Percentiles rank a stretch among this genome's conserved stretches.
Evolutionary conservation across 225 moss, liverwort and hornwort genomes (phyloP).

Genomic region (Pseudisothecium myosuroides): DNA sequence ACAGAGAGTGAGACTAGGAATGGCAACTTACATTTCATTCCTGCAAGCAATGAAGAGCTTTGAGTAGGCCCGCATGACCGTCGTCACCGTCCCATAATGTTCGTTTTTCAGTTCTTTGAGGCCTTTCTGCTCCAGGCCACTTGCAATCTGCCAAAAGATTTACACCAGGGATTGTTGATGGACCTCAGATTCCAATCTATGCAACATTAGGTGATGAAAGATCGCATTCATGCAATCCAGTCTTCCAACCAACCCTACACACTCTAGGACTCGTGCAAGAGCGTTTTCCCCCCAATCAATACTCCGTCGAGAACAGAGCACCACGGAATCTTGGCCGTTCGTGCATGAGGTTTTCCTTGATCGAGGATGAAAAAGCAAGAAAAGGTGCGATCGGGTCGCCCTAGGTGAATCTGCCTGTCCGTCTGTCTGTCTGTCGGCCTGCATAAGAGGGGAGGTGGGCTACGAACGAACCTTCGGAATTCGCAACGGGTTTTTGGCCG

Average conservation of each 20-base stretch:
- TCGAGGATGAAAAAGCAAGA: not conserved
- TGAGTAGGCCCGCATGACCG: constrained; percentile 79
- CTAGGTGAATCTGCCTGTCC: not conserved
- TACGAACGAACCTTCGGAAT: constrained; percentile 67
- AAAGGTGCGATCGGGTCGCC: not conserved
- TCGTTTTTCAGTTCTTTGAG: constrained; percentile 74
- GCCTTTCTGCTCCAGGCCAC: constrained; percentile 75
- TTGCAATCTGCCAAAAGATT: constrained; percentile 57
- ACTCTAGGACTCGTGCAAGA: not conserved
- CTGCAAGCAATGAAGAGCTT: constrained; percentile 75
- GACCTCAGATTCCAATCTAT: not conserved
- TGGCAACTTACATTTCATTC: constrained; percentile 68
- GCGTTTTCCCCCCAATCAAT: not conserved
- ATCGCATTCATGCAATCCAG: not conserved
- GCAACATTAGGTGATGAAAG: not conserved
- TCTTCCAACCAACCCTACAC: not conserved
- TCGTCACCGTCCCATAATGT: constrained; percentile 53
- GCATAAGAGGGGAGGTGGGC: not conserved
- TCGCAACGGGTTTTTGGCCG: constrained; percentile 80
- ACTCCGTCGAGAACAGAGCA: not conserved
- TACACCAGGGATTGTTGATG: not conserved
- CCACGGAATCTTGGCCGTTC: not conserved
- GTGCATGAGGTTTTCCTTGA: not conserved
- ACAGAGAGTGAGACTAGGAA: not conserved
- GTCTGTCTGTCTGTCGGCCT: not conserved